These are phyloP conservation scores for Toxoplasma gondii DNA, from an alignment of 169 alveolate genomes.

Conservation along the genomic window DNA sequence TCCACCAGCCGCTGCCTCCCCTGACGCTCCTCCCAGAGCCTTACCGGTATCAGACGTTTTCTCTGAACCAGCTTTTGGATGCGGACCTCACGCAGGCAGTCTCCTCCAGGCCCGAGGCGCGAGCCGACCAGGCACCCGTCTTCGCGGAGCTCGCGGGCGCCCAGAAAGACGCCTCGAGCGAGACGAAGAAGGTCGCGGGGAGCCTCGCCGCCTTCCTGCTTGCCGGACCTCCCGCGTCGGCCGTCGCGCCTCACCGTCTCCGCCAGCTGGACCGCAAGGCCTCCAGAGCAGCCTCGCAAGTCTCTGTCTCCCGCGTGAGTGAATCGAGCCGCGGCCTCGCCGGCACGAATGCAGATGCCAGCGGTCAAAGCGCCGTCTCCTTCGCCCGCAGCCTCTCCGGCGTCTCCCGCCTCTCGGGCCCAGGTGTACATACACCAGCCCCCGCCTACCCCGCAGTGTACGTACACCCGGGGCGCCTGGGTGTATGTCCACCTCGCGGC, in stretches of 20 bases:
- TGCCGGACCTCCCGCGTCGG: background rate
- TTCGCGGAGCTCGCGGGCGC: background rate
- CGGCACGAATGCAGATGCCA: background rate
- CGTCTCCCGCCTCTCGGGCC: too few relatives aligned
- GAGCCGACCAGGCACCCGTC: background rate
- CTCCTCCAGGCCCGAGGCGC: background rate
- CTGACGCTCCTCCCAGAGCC: background rate
- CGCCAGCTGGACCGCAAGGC: background rate
- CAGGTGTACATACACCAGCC: too few relatives aligned
- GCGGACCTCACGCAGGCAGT: background rate
- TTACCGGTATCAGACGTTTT: conserved; percentile 9
- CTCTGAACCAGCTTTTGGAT: background rate
- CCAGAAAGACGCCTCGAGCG: background rate
- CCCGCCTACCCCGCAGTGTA: too few relatives aligned
- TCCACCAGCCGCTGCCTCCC: background rate
- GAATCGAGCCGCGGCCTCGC: background rate
- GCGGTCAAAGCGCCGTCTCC: background rate
- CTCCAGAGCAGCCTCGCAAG: background rate
- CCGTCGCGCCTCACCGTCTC: background rate
- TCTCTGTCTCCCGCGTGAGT: background rate
- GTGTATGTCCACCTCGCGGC: too few relatives aligned
- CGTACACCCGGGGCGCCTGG: too few relatives aligned
- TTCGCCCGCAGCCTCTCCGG: background rate
- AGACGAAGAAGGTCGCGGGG: background rate
- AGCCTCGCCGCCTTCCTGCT: background rate